These are phyloP conservation scores for Oehlia diaphana DNA, from an alignment of 192 early-diverging fungal species.

Conservation along the genomic window DNA sequence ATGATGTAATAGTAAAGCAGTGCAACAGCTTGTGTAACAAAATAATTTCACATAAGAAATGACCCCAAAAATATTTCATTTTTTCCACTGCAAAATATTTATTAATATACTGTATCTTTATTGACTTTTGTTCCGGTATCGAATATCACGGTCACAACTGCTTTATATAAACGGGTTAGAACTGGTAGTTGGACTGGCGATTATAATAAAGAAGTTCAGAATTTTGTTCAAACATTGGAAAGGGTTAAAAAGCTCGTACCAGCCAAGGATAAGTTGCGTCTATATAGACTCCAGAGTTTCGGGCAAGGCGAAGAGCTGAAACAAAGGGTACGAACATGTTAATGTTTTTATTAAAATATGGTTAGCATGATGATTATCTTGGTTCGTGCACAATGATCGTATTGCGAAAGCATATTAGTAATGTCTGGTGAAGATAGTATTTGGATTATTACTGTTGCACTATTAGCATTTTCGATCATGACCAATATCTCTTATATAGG, in stretches of 20 bases:
- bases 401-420: background rate
- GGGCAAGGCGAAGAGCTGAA: background rate
- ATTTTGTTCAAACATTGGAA: too few species aligned
- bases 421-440: constrained; percentile 11
- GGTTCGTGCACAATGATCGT: background rate
- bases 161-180: background rate
- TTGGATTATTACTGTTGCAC: background rate
- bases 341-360: background rate
- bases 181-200: too few species aligned
- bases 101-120: too few species aligned
- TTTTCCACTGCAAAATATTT: too few species aligned
- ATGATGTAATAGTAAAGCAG: too few species aligned
- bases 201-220: too few species aligned
- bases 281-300: too few species aligned
- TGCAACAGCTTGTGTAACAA: too few species aligned
- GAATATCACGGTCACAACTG: background rate
- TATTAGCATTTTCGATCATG: background rate
- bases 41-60: too few species aligned
- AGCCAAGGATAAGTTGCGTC: too few species aligned
- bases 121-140: background rate
- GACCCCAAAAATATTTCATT: too few species aligned
- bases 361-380: background rate
- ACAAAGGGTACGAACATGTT: background rate
- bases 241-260: too few species aligned
- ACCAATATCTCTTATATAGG: constrained; percentile 6